A percentile compares a stretch with the other conserved stretches of the same genome.
These are phyloP conservation scores for Lepiota subincarnata DNA, from an alignment of 768 basidiomycete genomes.

Conservation along the genomic window DNA sequence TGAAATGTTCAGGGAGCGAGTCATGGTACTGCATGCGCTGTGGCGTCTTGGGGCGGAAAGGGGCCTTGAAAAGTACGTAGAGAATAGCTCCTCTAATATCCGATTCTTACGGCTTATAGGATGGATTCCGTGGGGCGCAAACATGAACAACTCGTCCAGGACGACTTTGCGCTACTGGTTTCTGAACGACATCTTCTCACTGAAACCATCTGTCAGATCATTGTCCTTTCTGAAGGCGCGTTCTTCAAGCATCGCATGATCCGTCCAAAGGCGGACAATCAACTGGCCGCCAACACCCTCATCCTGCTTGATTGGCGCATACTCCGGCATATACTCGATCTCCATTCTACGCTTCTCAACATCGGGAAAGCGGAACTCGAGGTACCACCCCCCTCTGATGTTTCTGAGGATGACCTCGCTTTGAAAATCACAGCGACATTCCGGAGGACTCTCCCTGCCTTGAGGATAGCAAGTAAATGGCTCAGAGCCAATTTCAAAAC, in stretches of 20 bases:
- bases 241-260: conserved; percentile 83
- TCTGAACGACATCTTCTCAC: conserved; percentile 66
- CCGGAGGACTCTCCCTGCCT: conserved; percentile 78
- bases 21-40: conserved; percentile 74
- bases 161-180: conserved; percentile 58
- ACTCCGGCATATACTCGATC: conserved; percentile 60
- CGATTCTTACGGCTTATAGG: conserved; percentile 26
- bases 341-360: conserved; percentile 60
- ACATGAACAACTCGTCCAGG: conserved; percentile 44
- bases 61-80: conserved; percentile 53
- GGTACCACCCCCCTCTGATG: conserved; percentile 51
- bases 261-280: conserved; percentile 38
- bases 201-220: conserved; percentile 70
- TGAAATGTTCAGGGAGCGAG: conserved; percentile 65
- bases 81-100: conserved; percentile 5
- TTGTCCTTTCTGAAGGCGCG: conserved; percentile 74
- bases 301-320: conserved; percentile 59
- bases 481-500: conserved; percentile 71
- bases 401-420: conserved; percentile 55
- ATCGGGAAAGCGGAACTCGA: conserved; percentile 61
- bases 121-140: conserved; percentile 44
- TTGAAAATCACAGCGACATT: conserved; percentile 84
- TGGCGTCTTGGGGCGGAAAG: conserved; percentile 58
- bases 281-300: conserved; percentile 28
- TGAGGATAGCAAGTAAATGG: conserved; percentile 91